A percentile compares a stretch with the other conserved stretches of the same genome.
Evolutionary conservation across 2,329 filamentous ascomycete genomes (phyloP).

Genomic region (Botrytis medusae): DNA sequence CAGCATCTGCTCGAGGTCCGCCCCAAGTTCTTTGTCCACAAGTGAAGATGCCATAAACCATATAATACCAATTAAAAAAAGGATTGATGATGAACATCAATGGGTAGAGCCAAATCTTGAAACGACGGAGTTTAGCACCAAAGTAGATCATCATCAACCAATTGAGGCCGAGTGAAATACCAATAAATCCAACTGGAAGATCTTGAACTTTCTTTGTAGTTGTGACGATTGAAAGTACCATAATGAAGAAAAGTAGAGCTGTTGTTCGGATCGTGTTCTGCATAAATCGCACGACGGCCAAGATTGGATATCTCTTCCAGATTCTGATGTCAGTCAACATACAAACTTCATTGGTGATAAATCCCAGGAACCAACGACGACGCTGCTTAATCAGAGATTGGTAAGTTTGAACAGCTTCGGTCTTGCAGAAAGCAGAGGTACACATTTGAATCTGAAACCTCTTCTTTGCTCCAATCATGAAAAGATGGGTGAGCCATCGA

Average conservation of each 20-base stretch:
- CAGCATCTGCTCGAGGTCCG: slow-evolving; percentile 86
- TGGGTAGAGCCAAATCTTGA: slow-evolving; percentile 93
- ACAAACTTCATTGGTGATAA: slow-evolving; percentile 96
- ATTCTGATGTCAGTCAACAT: slow-evolving; percentile 94
- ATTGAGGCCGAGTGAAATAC: slow-evolving; percentile 86
- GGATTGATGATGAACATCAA: slow-evolving; percentile 95
- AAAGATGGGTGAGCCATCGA: slow-evolving; percentile 93
- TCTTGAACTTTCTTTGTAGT: slow-evolving; percentile 76
- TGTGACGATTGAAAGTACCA: slow-evolving; percentile 81
- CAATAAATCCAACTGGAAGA: slow-evolving; percentile 90
- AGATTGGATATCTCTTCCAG: slow-evolving; percentile 86
- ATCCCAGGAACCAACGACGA: slow-evolving; percentile 93
- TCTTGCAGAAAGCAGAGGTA: slow-evolving; percentile 97
- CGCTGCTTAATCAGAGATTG: slow-evolving; percentile 87
- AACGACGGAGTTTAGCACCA: slow-evolving; percentile 79
- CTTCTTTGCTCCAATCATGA: slow-evolving; percentile 96
- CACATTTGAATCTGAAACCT: slow-evolving; percentile 97
- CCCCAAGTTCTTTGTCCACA: slow-evolving; percentile 95
- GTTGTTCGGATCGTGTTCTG: slow-evolving; percentile 97
- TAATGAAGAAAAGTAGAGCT: slow-evolving; percentile 89
- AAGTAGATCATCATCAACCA: slow-evolving; percentile 98
- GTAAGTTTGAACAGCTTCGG: slow-evolving; percentile 90
- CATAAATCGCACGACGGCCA: slow-evolving; percentile 85
- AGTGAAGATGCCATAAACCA: slow-evolving; percentile 58
- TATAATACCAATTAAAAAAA: slow-evolving; percentile 98